Evolutionary conservation across 2,329 filamentous ascomycete species (phyloP).

Genomic region (Plectosphaerella plurivora): DNA sequence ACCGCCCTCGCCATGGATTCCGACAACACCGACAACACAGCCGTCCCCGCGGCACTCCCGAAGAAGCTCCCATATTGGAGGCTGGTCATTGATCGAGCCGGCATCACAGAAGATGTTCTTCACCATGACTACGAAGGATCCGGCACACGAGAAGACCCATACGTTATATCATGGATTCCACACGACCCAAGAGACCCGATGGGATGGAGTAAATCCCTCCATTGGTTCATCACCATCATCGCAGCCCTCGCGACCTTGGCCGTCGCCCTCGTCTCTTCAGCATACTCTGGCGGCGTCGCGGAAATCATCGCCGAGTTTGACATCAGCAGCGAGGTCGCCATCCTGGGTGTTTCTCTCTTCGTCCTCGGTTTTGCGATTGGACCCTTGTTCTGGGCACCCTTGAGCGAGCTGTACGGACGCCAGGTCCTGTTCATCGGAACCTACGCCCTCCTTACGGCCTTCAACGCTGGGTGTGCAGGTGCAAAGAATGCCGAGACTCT

Average conservation of each 20-base stretch:
- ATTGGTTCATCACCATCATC: slow-evolving; percentile 59
- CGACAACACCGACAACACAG: too few relatives aligned
- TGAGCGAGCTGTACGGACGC: slow-evolving; percentile 59
- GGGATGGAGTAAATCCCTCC: slow-evolving; percentile 45
- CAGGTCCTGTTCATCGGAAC: slow-evolving; percentile 55
- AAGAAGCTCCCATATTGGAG: slow-evolving; percentile 13
- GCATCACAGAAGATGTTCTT: slow-evolving; percentile 46
- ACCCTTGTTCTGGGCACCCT: slow-evolving; percentile 59
- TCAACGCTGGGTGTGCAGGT: slow-evolving; percentile 56
- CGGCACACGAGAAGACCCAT: slow-evolving; percentile 61
- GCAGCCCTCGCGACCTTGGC: slow-evolving; percentile 59
- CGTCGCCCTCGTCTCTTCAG: slow-evolving; percentile 60
- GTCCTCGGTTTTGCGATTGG: slow-evolving; percentile 50
- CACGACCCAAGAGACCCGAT: slow-evolving; percentile 61
- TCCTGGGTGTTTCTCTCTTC: slow-evolving; percentile 41
- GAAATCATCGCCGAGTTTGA: slow-evolving; percentile 48
- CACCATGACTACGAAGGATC: slow-evolving; percentile 47
- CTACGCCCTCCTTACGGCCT: slow-evolving; percentile 52
- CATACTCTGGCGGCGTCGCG: slow-evolving; percentile 50
- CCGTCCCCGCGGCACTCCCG: too few relatives aligned
- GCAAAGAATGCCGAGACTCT: slow-evolving; percentile 53
- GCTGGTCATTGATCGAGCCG: slow-evolving; percentile 46
- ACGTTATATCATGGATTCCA: slow-evolving; percentile 58
- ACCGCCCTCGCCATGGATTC: too few relatives aligned
- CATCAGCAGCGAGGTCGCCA: slow-evolving; percentile 37